Evolutionary conservation across 176 grass and related monocot species (phyloP).

Genomic region (Oryza australiensis): DNA sequence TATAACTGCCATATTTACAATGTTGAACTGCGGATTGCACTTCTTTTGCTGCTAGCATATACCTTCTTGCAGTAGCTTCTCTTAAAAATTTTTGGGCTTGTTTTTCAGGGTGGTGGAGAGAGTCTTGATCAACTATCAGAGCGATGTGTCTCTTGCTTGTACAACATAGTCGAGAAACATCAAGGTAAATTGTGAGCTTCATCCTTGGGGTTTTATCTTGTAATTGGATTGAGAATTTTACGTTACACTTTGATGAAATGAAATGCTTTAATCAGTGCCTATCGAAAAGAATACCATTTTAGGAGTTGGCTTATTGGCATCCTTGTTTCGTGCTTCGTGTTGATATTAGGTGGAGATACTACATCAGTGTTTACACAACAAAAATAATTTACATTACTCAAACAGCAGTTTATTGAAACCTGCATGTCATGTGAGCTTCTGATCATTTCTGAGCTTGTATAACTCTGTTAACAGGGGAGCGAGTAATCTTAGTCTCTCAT

Average conservation of each 20-base stretch:
- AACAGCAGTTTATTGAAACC: background rate
- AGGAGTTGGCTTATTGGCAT: background rate
- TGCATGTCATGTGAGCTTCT: background rate
- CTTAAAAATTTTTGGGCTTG: background rate
- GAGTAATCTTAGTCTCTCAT: conserved; percentile 75
- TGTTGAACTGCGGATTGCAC: background rate
- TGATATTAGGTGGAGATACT: background rate
- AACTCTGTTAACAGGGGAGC: conserved; percentile 53
- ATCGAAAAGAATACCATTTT: background rate
- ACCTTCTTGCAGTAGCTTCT: background rate
- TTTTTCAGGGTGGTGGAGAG: conserved; percentile 84
- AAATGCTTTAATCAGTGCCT: background rate
- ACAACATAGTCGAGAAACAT: conserved; percentile 72
- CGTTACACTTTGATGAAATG: background rate
- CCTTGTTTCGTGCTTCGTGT: background rate
- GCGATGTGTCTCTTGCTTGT: conserved; percentile 71
- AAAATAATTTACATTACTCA: background rate
- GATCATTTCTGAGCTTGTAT: background rate
- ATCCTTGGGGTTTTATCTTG: background rate
- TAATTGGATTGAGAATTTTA: background rate
- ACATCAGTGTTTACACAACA: background rate
- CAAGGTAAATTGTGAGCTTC: conserved; percentile 51
- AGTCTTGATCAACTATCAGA: conserved; percentile 76
- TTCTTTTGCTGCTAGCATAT: background rate
- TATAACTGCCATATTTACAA: background rate